phyloP scores from a whole-genome alignment of 805 yeast species.

The Citeromyces nyonsensis region DNA sequence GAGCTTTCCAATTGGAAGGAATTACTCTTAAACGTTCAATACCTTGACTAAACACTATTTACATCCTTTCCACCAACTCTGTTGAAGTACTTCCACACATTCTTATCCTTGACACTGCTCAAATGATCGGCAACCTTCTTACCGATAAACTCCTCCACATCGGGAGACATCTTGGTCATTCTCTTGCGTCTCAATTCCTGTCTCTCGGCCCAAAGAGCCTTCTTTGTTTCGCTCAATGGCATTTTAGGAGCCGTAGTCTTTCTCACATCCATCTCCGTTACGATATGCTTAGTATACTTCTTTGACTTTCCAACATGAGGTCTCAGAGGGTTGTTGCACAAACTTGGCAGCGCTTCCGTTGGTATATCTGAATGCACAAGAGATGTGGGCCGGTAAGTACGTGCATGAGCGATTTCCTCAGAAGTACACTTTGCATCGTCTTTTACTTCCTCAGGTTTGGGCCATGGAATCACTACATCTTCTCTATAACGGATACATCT shows the following conservation, averaged over 20 bases:
- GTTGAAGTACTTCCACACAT: constrained; percentile 13
- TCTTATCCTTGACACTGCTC: constrained; percentile 14
- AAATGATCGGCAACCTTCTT: constrained; percentile 19
- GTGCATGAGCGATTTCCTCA: constrained; percentile 42
- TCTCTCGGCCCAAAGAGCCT: constrained; percentile 44
- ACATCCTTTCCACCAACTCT: constrained; percentile 5
- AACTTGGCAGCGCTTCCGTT: constrained; percentile 39
- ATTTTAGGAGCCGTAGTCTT: constrained; percentile 54
- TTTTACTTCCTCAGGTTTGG: constrained; percentile 44
- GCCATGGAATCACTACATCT: constrained; percentile 78
- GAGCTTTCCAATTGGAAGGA: too few relatives aligned
- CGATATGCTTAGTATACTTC: constrained; percentile 34
- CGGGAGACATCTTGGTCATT: constrained; percentile 20
- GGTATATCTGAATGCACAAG: constrained; percentile 61
- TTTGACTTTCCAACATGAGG: constrained; percentile 50
- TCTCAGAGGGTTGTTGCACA: constrained; percentile 23
- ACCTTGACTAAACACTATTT: constrained; percentile 1
- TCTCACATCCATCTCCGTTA: constrained; percentile 48
- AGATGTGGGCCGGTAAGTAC: constrained; percentile 61
- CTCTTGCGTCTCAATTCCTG: constrained; percentile 24
- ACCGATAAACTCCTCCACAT: constrained; percentile 29
- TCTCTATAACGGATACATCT: constrained; percentile 63
- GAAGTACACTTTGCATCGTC: constrained; percentile 47
- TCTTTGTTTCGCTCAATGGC: constrained; percentile 57
- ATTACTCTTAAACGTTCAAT: neutral